Conservation (phyloP, 805 yeast species). For the Debaryomyces hansenii region DNA sequence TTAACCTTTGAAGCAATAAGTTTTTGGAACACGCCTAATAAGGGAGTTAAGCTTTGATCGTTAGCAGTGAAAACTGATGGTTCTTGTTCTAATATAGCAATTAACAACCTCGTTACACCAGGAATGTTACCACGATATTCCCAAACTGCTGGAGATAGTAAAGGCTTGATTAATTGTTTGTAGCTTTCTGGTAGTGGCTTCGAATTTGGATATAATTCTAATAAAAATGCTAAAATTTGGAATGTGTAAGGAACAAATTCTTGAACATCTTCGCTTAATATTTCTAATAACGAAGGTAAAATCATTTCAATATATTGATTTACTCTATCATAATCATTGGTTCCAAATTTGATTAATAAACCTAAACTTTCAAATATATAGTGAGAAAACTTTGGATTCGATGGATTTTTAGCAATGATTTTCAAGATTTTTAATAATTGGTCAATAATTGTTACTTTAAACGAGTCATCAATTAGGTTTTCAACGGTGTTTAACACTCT, state of each 20-base stretch:
- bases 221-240: constrained; percentile 79
- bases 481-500: constrained; percentile 74
- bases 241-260: constrained; percentile 93
- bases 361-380: constrained; percentile 88
- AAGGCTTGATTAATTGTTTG: constrained; percentile 70
- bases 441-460: constrained; percentile 50
- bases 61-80: constrained; percentile 37
- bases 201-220: constrained; percentile 57
- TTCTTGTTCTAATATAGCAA: constrained; percentile 59
- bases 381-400: constrained; percentile 92
- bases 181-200: constrained; percentile 62
- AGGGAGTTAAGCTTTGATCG: constrained; percentile 57
- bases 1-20: constrained; percentile 80
- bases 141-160: constrained; percentile 91
- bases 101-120: constrained; percentile 79
- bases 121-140: constrained; percentile 92
- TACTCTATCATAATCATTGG: constrained; percentile 20
- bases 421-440: constrained; percentile 70
- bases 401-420: constrained; percentile 82
- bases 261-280: constrained; percentile 81
- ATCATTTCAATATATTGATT: constrained; percentile 47
- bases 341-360: constrained; percentile 58
- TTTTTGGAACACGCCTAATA: constrained; percentile 95
- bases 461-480: constrained; percentile 50
- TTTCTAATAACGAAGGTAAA: constrained; percentile 64